Evolutionary conservation across 1,284 basidiomycete species (phyloP).

Genomic region (Moesziomyces antarcticus): DNA sequence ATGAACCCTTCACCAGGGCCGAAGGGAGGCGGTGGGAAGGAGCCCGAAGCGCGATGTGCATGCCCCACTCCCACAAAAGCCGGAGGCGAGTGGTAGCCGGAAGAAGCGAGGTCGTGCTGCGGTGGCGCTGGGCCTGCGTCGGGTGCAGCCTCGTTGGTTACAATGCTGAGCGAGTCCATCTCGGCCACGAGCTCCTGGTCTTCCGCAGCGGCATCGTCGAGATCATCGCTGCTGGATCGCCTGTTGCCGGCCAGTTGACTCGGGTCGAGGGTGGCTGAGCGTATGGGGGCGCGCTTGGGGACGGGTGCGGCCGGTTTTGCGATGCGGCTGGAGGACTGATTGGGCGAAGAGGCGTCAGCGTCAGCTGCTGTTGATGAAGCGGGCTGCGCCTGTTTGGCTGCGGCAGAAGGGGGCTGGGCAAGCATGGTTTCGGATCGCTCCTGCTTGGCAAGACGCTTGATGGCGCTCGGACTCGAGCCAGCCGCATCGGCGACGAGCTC

Average conservation of each 20-base stretch:
- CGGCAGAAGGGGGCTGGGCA: slow-evolving; percentile 6
- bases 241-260: slow-evolving; percentile 28
- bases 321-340: slow-evolving; percentile 12
- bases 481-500: slow-evolving; percentile 17
- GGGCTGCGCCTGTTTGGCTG: slow-evolving; percentile 5
- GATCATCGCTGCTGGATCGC: slow-evolving; percentile 10
- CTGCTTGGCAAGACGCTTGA: slow-evolving; percentile 19
- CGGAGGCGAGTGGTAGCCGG: slow-evolving; percentile 24
- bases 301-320: slow-evolving; percentile 26
- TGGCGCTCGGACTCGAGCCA: slow-evolving; percentile 24
- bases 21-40: slow-evolving; percentile 36
- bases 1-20: slow-evolving; percentile 35
- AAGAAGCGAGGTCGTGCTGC: slow-evolving; percentile 2
- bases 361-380: neutral
- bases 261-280: slow-evolving; percentile 38
- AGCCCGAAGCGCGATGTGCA: slow-evolving; percentile 29
- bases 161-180: slow-evolving; percentile 23
- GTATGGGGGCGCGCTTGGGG: slow-evolving; percentile 40
- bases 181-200: slow-evolving; percentile 21
- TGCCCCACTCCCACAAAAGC: slow-evolving; percentile 15
- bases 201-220: slow-evolving; percentile 6
- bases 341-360: slow-evolving; percentile 5
- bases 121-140: neutral
- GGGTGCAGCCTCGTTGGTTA: slow-evolving; percentile 9
- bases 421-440: neutral